Evolutionary conservation across 768 basidiomycete species (phyloP), one percentile per base, ranked within the genome.

Genomic region (Boletus barrowsii): DNA sequence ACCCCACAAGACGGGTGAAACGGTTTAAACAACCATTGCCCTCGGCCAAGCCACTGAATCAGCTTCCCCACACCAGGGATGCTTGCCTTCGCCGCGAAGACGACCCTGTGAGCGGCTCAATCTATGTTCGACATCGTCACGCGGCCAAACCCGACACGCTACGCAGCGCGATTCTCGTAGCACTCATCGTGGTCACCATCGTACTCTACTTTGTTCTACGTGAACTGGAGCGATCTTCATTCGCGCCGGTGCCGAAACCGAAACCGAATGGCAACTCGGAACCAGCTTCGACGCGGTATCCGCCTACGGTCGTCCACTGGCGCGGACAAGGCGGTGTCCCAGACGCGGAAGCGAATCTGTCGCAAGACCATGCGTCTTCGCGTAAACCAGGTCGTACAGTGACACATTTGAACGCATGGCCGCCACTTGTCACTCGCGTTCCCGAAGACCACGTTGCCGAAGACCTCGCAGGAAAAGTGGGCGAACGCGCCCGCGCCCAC

Each of bases 391-490:
- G 42, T 36, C 45, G 32, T 42, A 41, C 37, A 22, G 43, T n/a
- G 32, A 20, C 32, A 14, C 29, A 9, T 29, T 29, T 2, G 29
- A 41, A 29, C n/a, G 35, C 44, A 36, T 70, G 73, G 68, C 73
- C 73, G 2, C 74, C 73, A 13, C 54, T 64, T 4, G 67, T 75
- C 33, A 75, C 72, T 29, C 67, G 60, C 9, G 51, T 75, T 44
- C 75, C 74, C 0, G 72, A 73, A 8, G 55, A 60, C 45, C 47
- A 51, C 35, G 36, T 49, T 7, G 24, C 49, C 15, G 54, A 22
- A 26, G 35, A 8, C 10, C 22, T 22, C 11, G 15, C n/a, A 13
- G 46, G 42, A n/a, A 13, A 41, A 2, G 39, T 42, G 2, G 45
- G 41, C 15, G 47, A 43, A 18, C 49, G 0, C 42, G 43, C n/a